These are phyloP conservation scores for Magnaporthales sp. DNA, from an alignment of 2,329 filamentous ascomycete genomes.

Conservation along the genomic window DNA sequence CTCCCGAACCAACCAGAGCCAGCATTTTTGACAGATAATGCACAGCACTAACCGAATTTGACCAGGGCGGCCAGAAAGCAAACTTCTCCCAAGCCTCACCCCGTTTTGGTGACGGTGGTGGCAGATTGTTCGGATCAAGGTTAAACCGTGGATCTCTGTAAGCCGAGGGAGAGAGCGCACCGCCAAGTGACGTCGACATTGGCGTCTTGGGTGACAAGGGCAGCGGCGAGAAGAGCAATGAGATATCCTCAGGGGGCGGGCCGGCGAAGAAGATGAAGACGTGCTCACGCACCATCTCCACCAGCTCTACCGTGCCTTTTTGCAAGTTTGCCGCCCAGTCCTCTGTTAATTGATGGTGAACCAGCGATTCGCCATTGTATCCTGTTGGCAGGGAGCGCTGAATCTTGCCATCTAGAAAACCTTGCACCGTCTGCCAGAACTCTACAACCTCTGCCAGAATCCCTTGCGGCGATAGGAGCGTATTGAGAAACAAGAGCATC, in stretches of 20 bases:
- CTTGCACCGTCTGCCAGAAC: constrained; percentile 87
- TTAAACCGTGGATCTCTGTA: constrained; percentile 67
- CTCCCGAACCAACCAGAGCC: constrained; percentile 73
- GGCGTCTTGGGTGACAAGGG: constrained; percentile 64
- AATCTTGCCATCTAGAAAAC: constrained; percentile 79
- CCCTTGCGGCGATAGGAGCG: constrained; percentile 68
- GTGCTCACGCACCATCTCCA: constrained; percentile 72
- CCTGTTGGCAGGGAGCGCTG: constrained; percentile 73
- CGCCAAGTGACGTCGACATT: constrained; percentile 34
- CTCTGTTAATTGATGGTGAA: constrained; percentile 71
- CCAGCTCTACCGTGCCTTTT: constrained; percentile 71
- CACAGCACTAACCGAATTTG: constrained; percentile 86
- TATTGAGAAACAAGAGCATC: constrained; percentile 63
- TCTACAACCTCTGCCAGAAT: constrained; percentile 83
- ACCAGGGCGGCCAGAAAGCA: constrained; percentile 92
- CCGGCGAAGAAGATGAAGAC: constrained; percentile 78
- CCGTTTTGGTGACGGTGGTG: constrained; percentile 64
- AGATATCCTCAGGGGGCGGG: constrained; percentile 83
- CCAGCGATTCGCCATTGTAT: constrained; percentile 70
- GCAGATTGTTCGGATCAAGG: constrained; percentile 69
- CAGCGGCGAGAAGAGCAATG: constrained; percentile 73
- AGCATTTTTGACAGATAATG: constrained; percentile 81
- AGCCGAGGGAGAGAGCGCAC: constrained; percentile 42
- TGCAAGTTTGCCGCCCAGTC: constrained; percentile 65
- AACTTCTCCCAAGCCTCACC: constrained; percentile 89